Base-by-base conservation (phyloP, 163 green algal genomes). In the Chlorella variabilis region DNA sequence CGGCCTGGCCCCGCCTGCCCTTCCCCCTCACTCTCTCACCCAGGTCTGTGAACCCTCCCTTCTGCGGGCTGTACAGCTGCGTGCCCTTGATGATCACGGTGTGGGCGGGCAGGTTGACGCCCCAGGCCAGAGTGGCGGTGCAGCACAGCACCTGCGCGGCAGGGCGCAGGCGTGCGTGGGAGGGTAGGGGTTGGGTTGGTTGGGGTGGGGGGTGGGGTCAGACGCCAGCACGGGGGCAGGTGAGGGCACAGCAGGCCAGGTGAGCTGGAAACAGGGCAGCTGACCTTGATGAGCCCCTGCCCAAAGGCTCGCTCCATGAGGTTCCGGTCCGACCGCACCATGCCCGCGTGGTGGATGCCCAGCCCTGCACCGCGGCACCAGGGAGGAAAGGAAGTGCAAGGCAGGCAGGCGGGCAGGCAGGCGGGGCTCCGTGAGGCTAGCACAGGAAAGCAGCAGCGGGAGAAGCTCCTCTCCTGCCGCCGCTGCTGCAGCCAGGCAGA, bases 61-160 rank as follows among this genome's bases (percentile, higher is more conserved):
- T 96, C 75, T 95, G 89, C 9, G 95, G 87, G 70, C 98, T 94
- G 83, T 99, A 99, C 73, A 99, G 87, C 90, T 97, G 93, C 38
- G 95, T 98, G 71, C 95, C 97, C 89, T 98, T 98, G 90, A 99
- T 99, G 86, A 99, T 94, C 80, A 99, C 97, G 0, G 93, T 98
- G 90, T 99, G 96, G 3, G 96, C 96, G 0, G 97, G 97, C 71
- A 99, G 90, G 91, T 99, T 99, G 76, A 99, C 96, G 25, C 97
- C 97, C 97, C 97, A 99, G 3, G 97, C 97, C 73, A 99, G 88
- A 1, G 97, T 99, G 42, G 97, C 95, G 20, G 96, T 99, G 82
- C 96, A 98, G 80, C 90, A 92, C 71, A 99, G 90, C 62, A 98
- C 93, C 70, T 93, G 88, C 11, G 38, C 20, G 41, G 8, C 9